Evolutionary conservation across 2,329 filamentous ascomycete species (phyloP).

Genomic region (Aureobasidium pullulans): DNA sequence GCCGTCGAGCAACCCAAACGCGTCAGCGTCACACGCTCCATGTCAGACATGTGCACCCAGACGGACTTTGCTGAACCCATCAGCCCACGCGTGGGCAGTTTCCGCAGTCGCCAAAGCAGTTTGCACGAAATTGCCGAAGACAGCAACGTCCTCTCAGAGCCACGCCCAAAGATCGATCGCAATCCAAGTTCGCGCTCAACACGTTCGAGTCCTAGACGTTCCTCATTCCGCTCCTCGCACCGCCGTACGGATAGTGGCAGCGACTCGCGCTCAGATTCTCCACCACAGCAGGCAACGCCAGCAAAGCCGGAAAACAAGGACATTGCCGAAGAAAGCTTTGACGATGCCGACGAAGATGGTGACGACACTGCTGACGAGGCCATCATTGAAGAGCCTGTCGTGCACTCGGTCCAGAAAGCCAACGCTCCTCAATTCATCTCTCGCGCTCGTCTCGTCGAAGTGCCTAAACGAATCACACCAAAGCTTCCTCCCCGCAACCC

Average conservation of each 20-base stretch:
- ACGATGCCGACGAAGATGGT: slow-evolving; percentile 37
- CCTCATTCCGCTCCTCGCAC: slow-evolving; percentile 7
- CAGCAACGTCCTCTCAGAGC: background rate
- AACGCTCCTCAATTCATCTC: slow-evolving; percentile 35
- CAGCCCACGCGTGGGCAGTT: slow-evolving; percentile 16
- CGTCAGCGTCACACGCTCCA: slow-evolving; percentile 35
- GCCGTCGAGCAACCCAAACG: slow-evolving; percentile 1
- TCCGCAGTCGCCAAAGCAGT: slow-evolving; percentile 14
- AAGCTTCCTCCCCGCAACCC: slow-evolving; percentile 72
- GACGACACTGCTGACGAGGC: slow-evolving; percentile 45
- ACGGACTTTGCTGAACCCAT: slow-evolving; percentile 33
- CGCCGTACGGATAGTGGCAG: background rate
- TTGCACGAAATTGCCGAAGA: slow-evolving; percentile 31
- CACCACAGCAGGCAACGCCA: background rate
- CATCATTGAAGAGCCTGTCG: slow-evolving; percentile 55
- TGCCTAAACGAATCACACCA: slow-evolving; percentile 71
- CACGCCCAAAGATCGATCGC: background rate
- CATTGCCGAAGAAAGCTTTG: slow-evolving; percentile 29
- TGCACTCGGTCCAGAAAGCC: slow-evolving; percentile 61
- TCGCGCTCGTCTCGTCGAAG: slow-evolving; percentile 74
- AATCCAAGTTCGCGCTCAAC: slow-evolving; percentile 4
- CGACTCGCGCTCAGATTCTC: slow-evolving; percentile 7
- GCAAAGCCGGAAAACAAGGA: slow-evolving; percentile 18
- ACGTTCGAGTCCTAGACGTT: background rate
- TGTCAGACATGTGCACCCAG: slow-evolving; percentile 58